Evolutionary conservation across 352 stramenopile genomes (phyloP).

Genomic region (Elongisporangium undulatum): DNA sequence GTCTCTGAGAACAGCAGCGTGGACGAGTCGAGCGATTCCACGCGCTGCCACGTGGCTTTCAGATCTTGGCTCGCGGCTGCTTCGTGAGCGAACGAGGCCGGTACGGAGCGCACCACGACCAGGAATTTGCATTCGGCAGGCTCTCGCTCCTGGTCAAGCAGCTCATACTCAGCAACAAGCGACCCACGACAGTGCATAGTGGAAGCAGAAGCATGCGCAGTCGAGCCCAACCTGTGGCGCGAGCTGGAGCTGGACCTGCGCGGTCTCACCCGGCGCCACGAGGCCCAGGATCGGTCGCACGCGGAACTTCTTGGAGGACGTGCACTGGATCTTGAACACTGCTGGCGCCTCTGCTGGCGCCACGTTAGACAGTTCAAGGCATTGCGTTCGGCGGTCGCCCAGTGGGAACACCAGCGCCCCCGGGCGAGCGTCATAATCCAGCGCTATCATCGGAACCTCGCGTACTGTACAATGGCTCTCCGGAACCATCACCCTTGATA

Average conservation of each 20-base stretch:
- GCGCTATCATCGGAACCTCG: not conserved
- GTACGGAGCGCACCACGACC: conserved; percentile 9
- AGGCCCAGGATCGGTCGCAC: conserved; percentile 23
- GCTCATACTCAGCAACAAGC: not conserved
- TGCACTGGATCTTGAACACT: conserved; percentile 48
- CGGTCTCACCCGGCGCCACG: conserved; percentile 1
- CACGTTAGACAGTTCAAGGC: conserved; percentile 8
- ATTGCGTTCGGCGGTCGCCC: conserved; percentile 7
- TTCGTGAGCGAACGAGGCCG: not conserved
- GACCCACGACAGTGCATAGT: not conserved
- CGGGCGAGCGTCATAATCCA: conserved; percentile 10
- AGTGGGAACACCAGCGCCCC: conserved; percentile 9
- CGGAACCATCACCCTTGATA: not conserved
- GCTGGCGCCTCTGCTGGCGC: not conserved
- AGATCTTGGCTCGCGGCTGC: conserved; percentile 6
- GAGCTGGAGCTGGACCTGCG: conserved; percentile 23
- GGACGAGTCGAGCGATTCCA: conserved; percentile 11
- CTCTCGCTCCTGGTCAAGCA: conserved; percentile 14
- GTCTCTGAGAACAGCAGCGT: conserved; percentile 33
- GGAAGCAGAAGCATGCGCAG: not conserved
- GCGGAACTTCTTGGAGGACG: conserved; percentile 27
- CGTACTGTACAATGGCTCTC: not conserved
- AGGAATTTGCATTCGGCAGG: conserved; percentile 33
- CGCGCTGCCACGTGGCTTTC: conserved; percentile 21
- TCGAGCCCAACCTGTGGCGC: conserved; percentile 17